A percentile compares a stretch with the other conserved stretches of the same genome.
Evolutionary conservation across 768 basidiomycete genomes (phyloP).

Genomic region (Podaxis pistillaris): DNA sequence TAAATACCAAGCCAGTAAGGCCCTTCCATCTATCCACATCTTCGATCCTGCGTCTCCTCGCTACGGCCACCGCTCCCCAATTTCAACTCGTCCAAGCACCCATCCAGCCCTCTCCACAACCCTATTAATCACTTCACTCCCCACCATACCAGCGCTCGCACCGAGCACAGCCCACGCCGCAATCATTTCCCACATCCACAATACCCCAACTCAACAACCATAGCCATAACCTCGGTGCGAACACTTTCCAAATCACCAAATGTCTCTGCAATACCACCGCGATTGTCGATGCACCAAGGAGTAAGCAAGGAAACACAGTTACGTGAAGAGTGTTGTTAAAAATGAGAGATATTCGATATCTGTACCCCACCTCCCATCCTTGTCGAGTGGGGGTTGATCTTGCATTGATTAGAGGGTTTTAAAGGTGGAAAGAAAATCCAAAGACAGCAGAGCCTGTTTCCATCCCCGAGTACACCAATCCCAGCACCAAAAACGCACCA

Average conservation of each 20-base stretch:
- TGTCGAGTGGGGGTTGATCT: background rate
- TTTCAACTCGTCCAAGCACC: too few relatives aligned
- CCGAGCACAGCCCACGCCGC: too few relatives aligned
- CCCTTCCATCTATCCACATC: too few relatives aligned
- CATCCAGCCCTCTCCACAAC: too few relatives aligned
- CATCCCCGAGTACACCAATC: constrained; percentile 65
- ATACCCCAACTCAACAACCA: constrained; percentile 59
- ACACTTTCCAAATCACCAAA: constrained; percentile 99
- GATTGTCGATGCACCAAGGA: constrained; percentile 68
- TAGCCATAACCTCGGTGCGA: constrained; percentile 94
- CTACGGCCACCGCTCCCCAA: too few relatives aligned
- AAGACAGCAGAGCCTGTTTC: constrained; percentile 69
- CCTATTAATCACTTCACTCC: too few relatives aligned
- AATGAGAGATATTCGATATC: constrained; percentile 39
- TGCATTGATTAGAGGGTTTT: too few relatives aligned
- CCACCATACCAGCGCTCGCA: too few relatives aligned
- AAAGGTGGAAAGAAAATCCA: background rate
- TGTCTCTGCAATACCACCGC: constrained; percentile 80
- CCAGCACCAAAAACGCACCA: background rate
- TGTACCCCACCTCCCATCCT: constrained; percentile 22
- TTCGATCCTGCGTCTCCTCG: too few relatives aligned
- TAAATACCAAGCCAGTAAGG: too few relatives aligned
- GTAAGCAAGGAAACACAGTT: constrained; percentile 66
- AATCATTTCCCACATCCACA: constrained; percentile 26
- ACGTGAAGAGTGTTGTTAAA: constrained; percentile 58